Percentiles rank a stretch among this genome's conserved stretches.
Evolutionary conservation across 2,329 filamentous ascomycete genomes (phyloP).

Genomic region (Proliferodiscus dingleyae): DNA sequence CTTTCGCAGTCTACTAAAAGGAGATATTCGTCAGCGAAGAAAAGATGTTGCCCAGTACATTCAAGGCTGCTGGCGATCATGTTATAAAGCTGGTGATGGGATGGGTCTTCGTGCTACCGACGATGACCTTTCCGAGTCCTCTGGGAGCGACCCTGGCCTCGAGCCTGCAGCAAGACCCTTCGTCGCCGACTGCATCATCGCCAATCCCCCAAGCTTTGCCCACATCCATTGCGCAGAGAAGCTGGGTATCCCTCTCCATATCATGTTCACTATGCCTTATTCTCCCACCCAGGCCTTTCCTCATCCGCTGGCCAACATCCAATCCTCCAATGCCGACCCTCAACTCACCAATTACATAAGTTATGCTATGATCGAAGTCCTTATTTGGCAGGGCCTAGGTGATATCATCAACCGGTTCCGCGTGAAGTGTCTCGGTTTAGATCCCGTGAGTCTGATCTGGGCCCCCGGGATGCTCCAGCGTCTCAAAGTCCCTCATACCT

Average conservation of each 20-base stretch:
- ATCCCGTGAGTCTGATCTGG: conserved; percentile 71
- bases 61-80: conserved; percentile 76
- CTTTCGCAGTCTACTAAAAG: conserved; percentile 66
- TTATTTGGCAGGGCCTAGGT: conserved; percentile 70
- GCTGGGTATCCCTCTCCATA: conserved; percentile 67
- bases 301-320: conserved; percentile 15
- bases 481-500: conserved; percentile 69
- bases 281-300: conserved; percentile 20
- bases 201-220: conserved; percentile 73
- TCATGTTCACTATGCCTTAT: conserved; percentile 69
- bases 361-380: conserved; percentile 62
- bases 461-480: conserved; percentile 67
- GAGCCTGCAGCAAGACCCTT: conserved; percentile 41
- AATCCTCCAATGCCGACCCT: conserved; percentile 46
- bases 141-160: too few relatives aligned
- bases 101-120: conserved; percentile 8
- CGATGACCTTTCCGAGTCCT: conserved; percentile 30
- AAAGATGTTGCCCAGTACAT: conserved; percentile 71
- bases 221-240: conserved; percentile 76
- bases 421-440: conserved; percentile 59
- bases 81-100: conserved; percentile 71
- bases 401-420: conserved; percentile 73
- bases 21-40: conserved; percentile 68
- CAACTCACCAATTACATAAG: conserved; percentile 61
- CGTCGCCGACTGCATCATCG: conserved; percentile 71